Base-by-base conservation (phyloP, 176 grass and related monocot genomes). In the Poa pratensis region DNA sequence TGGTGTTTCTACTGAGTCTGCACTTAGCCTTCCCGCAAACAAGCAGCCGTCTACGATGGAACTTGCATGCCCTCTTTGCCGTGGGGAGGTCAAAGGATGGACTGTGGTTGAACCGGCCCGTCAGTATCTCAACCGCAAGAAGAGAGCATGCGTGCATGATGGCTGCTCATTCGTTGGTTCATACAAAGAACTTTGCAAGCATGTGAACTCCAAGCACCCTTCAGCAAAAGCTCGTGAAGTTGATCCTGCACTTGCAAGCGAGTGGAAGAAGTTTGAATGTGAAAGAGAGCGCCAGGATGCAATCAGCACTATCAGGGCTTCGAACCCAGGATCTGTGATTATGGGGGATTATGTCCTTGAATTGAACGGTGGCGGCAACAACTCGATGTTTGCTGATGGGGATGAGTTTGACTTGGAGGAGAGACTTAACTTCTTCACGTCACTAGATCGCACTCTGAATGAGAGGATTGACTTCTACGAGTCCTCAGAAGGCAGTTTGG, bases 341-440 rank as follows among this genome's bases (percentile, higher is more conserved):
- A 89, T 92, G 70, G 95, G 95, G 15, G 95, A 97, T 77, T 97
- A 97, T 91, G 95, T 97, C 51, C 88, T 97, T 85, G 95, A 97
- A 70, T 78, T 97, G 76, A 92, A 90, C 23, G 84, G 86, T 48
- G 89, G 85, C 35, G 37, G 73, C 26, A 80, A 52, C 80, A 90
- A 74, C 61, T 55, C 26, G 60, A 60, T 80, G 57, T 78, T 58
- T 7, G 17, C 40, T 20, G 89, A 90, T 52, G 85, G 89, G 48
- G 84, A 80, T 80, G 69, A 69, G 11, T 60, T 89, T 82, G 83
- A 90, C 59, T 40, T 84, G 39, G 89, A 87, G 57, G 84, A 87
- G 43, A 87, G 89, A 13, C 84, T 90, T 51, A 75, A 84, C 84
- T 90, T 87, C 80, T 83, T 87, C 49, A 87, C 89, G 59, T 90